Evolutionary conservation across 2,329 filamentous ascomycete genomes (phyloP), one percentile per base, ranked within the genome.

Genomic region (Ceratocystis ficicola): DNA sequence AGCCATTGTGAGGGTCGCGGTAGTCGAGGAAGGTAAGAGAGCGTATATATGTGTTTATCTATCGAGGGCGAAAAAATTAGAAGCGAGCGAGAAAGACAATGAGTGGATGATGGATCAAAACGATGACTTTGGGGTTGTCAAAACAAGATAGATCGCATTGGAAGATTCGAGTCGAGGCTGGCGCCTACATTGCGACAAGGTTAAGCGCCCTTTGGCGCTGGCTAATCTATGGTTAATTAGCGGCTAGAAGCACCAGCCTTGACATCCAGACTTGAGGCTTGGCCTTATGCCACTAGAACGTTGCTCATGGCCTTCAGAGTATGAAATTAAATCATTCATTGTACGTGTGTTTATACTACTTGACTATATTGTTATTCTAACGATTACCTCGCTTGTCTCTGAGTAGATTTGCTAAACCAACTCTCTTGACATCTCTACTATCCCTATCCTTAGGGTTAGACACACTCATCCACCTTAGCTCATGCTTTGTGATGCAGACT

Each of bases 121-220:
- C 46, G 48, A 20, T 32, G 50, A 44, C 36, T 55, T 64, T 10
- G n/a, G 62, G 7, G 32, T 44, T 36, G 60, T 25, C 25, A 4
- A 62, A 41, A 10, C 55, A 59, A 30, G 3, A 57, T 28, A 8
- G 28, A 30, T 28, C 30, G 28, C 12, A 15, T 5, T 8, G 4
- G 10, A 32, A 17, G 22, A 32, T 63, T 46, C 50, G 44, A 52
- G 62, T 36, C 30, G 36, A 65, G 63, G 63, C 63, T 65, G 59
- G 22, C 36, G 28, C 30, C 22, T 50, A 17, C 1, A 12, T 62
- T 62, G 64, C 57, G 64, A 52, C 55, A 22, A 65, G 22, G 15
- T 62, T 22, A n/a, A 28, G 32, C 44, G 46, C 17, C 41, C 25
- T 50, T 64, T 68, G 64, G 66, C 66, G 66, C 66, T 64, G 66